Percentiles rank a stretch among this genome's conserved stretches.
Evolutionary conservation across 306 rosid genomes (phyloP).

Genomic region (Cucurbita ficifolia): DNA sequence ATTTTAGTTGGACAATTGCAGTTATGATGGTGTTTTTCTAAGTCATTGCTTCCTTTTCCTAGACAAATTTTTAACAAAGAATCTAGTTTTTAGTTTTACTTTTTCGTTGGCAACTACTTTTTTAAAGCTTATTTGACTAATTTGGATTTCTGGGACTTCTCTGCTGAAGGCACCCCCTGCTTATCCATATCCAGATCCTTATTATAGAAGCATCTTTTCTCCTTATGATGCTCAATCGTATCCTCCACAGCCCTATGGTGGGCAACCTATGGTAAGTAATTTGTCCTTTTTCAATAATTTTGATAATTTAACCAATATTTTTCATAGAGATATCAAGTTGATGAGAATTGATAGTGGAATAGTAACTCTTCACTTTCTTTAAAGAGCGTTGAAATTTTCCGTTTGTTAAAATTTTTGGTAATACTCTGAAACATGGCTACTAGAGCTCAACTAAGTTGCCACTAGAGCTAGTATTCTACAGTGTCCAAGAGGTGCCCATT

Average conservation of each 20-base stretch:
- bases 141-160: conserved; percentile 9
- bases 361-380: too few species aligned
- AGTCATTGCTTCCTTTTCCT: background rate
- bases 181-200: conserved; percentile 91
- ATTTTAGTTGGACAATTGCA: background rate
- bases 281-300: background rate
- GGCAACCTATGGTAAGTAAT: conserved; percentile 67
- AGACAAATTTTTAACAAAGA: background rate
- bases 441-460: background rate
- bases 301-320: background rate
- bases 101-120: background rate
- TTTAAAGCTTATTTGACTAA: conserved; percentile 9
- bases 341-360: background rate
- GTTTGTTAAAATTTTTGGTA: background rate
- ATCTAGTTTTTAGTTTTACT: background rate
- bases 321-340: background rate
- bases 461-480: background rate
- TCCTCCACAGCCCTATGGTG: conserved; percentile 74
- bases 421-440: background rate
- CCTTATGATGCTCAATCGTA: conserved; percentile 71
- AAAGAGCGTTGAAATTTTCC: background rate
- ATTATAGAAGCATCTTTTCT: conserved; percentile 89
- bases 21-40: background rate
- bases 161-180: conserved; percentile 55
- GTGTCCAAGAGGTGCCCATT: background rate